phyloP scores from a whole-genome alignment of 345 rosid genomes.

The Laguncularia racemosa region DNA sequence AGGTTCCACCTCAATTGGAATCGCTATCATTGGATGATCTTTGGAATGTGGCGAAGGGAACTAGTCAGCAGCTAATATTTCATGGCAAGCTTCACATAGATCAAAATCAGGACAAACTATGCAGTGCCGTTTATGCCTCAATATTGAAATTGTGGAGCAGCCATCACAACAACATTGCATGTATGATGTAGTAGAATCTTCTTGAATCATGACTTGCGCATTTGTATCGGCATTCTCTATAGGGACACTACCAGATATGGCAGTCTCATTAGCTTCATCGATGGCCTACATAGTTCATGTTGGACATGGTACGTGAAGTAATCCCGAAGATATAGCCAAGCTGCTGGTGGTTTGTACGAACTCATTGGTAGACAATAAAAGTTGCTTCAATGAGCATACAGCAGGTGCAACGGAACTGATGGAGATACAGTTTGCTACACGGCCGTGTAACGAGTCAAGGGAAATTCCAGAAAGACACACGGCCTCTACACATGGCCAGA shows the following conservation, averaged over 20 bases:
- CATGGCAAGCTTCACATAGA: conserved; percentile 93
- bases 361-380: conserved; percentile 2
- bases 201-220: conserved; percentile 93
- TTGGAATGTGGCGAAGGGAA: conserved; percentile 90
- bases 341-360: no score
- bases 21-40: conserved; percentile 94
- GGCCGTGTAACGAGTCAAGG: conserved; percentile 53
- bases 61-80: conserved; percentile 69
- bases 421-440: conserved; percentile 45
- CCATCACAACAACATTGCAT: conserved; percentile 99
- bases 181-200: conserved; percentile 87
- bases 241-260: no score
- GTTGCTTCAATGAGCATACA: not conserved
- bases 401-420: conserved; percentile 25
- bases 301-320: no score
- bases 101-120: conserved; percentile 97
- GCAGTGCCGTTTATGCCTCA: conserved; percentile 95
- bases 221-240: no score
- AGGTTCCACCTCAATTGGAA: conserved; percentile 89
- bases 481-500: no score
- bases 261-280: no score
- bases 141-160: conserved; percentile 93
- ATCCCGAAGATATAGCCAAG: no score
- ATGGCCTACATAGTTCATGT: no score
- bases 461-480: no score